Base-by-base conservation (phyloP, 768 basidiomycete genomes). In the Macrolepiota fuliginosa region DNA sequence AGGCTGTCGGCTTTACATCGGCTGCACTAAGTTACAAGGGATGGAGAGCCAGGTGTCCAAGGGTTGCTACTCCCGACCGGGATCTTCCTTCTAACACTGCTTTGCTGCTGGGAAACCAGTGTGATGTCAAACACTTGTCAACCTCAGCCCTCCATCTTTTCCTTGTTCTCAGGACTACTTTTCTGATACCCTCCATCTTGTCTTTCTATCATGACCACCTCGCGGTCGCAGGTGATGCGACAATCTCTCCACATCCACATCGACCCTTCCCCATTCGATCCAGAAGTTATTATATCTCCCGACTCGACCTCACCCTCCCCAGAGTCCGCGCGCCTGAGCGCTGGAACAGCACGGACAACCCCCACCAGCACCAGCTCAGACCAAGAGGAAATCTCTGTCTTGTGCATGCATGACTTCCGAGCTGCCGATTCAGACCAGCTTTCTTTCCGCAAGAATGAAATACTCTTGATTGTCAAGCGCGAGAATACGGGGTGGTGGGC, bases 401-500 rank as follows among this genome's bases (percentile, higher is more conserved):
- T 89, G 7, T 90, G 89, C 72, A 74, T 89, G 70, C 81, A 86
- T 68, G 88, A 91, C 72, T 92, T 89, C 66, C 69, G 77, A 24
- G 82, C 89, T 2, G 74, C 80, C 24, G 91, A 91, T 65, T 72
- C 78, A 15, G 81, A 80, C 66, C 84, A 87, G 59, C 77, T 92
- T 17, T 74, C 82, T 3, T 91, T 92, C 71, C 73, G 72, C 42
- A 82, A 83, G 73, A 83, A 84, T 63, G 90, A 92, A 64, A 81
- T 91, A 22, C 73, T 93, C 29, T 81, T 83, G 24, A 76, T 92
- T 55, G 77, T 92, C 49, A 85, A 85, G 71, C 79, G 83, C 71
- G 89, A 91, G 71, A 78, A 81, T 12, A 83, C 86, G 1, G 91
- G 91, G 10, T 92, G 90, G 91, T 92, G 90, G 89, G 90, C 88